Conservation (phyloP, 257 asterid genomes). For the Lavandula angustifolia region DNA sequence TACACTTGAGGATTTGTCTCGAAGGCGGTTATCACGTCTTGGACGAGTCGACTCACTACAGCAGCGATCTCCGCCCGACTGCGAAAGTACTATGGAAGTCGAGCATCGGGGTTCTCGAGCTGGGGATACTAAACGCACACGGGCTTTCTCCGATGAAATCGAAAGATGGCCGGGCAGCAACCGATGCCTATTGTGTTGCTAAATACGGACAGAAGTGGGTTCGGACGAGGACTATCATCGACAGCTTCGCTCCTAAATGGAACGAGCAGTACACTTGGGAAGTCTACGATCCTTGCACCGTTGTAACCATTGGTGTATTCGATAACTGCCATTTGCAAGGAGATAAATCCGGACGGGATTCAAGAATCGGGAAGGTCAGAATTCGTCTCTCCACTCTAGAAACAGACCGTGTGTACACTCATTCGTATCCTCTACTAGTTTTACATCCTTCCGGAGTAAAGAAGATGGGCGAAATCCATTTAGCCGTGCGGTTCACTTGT, state of each 20-base stretch:
- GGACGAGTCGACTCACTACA: conserved; percentile 71
- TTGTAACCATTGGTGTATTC: conserved; percentile 66
- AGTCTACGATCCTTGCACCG: conserved; percentile 76
- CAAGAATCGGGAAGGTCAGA: conserved; percentile 72
- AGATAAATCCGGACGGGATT: conserved; percentile 61
- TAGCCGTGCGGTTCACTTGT: conserved; percentile 69
- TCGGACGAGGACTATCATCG: conserved; percentile 64
- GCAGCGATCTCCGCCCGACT: conserved; percentile 74
- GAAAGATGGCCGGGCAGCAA: conserved; percentile 53
- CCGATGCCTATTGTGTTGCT: conserved; percentile 81
- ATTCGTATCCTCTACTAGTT: conserved; percentile 64
- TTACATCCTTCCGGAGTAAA: conserved; percentile 70
- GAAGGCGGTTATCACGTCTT: conserved; percentile 86
- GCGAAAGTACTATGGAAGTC: conserved; percentile 71
- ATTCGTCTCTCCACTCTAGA: conserved; percentile 73
- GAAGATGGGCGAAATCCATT: conserved; percentile 79
- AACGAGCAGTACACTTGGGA: conserved; percentile 86
- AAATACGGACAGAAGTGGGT: conserved; percentile 75
- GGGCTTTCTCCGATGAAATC: conserved; percentile 69
- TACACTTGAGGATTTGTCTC: conserved; percentile 59
- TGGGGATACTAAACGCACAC: conserved; percentile 63
- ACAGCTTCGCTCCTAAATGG: conserved; percentile 72
- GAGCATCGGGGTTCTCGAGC: conserved; percentile 71
- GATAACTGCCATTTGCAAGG: conserved; percentile 67
- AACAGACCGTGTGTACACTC: conserved; percentile 68